Percentiles rank a stretch among this genome's conserved stretches.
These are phyloP conservation scores for Colletotrichum simmondsii DNA, from an alignment of 2,329 filamentous ascomycete genomes.

Conservation along the genomic window DNA sequence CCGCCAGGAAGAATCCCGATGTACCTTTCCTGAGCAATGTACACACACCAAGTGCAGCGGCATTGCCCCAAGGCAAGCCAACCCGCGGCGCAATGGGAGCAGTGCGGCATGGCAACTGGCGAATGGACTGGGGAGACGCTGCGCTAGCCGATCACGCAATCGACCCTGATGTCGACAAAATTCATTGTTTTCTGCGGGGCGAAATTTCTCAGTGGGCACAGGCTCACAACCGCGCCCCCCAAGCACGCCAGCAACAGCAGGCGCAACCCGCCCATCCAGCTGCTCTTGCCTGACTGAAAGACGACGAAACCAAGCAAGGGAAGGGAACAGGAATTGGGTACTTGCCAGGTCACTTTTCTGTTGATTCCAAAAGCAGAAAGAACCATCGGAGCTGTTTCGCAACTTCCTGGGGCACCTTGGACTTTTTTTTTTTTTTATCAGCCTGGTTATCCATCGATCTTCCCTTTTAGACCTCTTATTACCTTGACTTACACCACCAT, in stretches of 20 bases:
- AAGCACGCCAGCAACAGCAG: background rate
- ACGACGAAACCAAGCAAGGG: slow-evolving; percentile 17
- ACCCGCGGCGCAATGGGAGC: slow-evolving; percentile 22
- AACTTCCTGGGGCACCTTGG: background rate
- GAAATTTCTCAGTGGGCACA: slow-evolving; percentile 27
- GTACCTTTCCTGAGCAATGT: background rate
- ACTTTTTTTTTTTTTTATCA: slow-evolving; percentile 14
- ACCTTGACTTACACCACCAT: background rate
- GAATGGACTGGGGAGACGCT: slow-evolving; percentile 34
- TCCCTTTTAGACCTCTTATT: background rate
- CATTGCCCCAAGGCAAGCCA: slow-evolving; percentile 1
- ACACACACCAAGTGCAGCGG: background rate
- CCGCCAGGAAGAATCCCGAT: background rate
- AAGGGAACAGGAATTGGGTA: slow-evolving; percentile 2
- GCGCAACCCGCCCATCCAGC: slow-evolving; percentile 1
- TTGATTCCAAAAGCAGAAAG: slow-evolving; percentile 26
- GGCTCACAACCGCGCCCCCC: too few species aligned
- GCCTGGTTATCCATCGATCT: background rate
- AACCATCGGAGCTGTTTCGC: slow-evolving; percentile 23
- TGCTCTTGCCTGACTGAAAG: slow-evolving; percentile 1
- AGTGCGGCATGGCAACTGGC: slow-evolving; percentile 24
- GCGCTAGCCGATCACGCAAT: slow-evolving; percentile 50
- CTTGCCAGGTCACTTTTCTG: too few species aligned
- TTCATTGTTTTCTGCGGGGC: slow-evolving; percentile 35
- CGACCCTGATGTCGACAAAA: slow-evolving; percentile 38